Evolutionary conservation across 108 stramenopile species (phyloP), one percentile per base, ranked within the genome.

Genomic region (Pinguiococcus pyrenoidosus): DNA sequence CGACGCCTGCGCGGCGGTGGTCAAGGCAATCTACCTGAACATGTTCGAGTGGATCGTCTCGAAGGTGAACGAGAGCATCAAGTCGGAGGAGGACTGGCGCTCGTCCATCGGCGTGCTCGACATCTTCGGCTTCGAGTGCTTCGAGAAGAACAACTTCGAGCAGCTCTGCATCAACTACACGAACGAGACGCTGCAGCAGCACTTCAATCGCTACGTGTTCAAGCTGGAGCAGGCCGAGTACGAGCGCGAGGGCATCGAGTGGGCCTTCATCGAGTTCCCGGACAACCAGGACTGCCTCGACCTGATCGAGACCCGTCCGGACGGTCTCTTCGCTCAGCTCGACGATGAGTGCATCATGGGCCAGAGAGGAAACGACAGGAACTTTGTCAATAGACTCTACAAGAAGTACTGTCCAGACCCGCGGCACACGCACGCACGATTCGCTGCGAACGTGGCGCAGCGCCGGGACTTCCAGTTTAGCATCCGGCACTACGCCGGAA

Each of bases 281-380:
- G 94, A 96, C 73, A 99, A 99, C 65, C 60, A 62, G 56, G 88
- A 92, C 53, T 95, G 92, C 69, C 58, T 99, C 29, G 93, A 96
- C 41, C 86, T 96, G 10, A 89, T 99, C 66, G 89, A 92, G 70
- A 71, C 75, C n/a, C 76, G 74, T 50, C 83, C 71, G 37, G 59
- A 61, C 37, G 96, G 96, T 6, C 43, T 94, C 23, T 65, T 98
- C 4, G 66, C 51, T 25, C 69, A 79, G 53, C 69, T 98, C 17
- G 89, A 92, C 52, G 96, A 95, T 62, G 90, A 93, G 57, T 92
- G 92, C 66, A 50, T 85, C 12, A 37, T 75, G 22, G 54, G 54
- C 26, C 81, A 81, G 13, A 75, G 75, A 26, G 89, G 89, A 1
- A 80, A 70, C 33, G 84, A 85, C 52, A 69, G 72, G 6, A 71